Conservation (phyloP, 2,329 filamentous ascomycete genomes). For the Grosmannia clavigera region DNA sequence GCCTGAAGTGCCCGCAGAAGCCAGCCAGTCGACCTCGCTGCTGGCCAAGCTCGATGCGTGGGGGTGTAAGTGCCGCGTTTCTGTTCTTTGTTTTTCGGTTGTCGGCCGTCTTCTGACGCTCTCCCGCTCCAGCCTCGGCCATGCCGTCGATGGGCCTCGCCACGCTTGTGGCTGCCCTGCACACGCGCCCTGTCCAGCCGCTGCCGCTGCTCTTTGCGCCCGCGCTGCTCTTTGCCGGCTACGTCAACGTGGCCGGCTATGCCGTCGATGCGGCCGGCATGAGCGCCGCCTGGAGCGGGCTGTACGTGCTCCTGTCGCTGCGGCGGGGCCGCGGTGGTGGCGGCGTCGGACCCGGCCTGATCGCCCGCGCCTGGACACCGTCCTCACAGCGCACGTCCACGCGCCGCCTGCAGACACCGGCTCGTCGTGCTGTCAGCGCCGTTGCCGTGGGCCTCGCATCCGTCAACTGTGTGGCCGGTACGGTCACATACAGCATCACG, state of each 20-base stretch:
- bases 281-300: slow-evolving; percentile 41
- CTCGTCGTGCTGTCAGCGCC: slow-evolving; percentile 37
- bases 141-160: slow-evolving; percentile 42
- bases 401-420: slow-evolving; percentile 12
- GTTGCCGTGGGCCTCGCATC: slow-evolving; percentile 36
- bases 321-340: slow-evolving; percentile 21
- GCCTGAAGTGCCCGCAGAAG: background rate
- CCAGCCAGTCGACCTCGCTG: slow-evolving; percentile 4
- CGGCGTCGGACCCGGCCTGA: background rate
- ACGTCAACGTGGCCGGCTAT: slow-evolving; percentile 48
- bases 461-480: slow-evolving; percentile 35
- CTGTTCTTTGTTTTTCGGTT: background rate
- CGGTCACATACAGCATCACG: slow-evolving; percentile 35
- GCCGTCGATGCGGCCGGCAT: slow-evolving; percentile 44
- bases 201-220: slow-evolving; percentile 38
- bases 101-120: background rate
- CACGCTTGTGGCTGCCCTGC: slow-evolving; percentile 42
- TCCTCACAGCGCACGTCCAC: slow-evolving; percentile 27
- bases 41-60: slow-evolving; percentile 14
- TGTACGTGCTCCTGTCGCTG: slow-evolving; percentile 43
- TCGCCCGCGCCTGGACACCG: slow-evolving; percentile 12
- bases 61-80: slow-evolving; percentile 12
- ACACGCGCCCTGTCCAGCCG: slow-evolving; percentile 38
- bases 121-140: slow-evolving; percentile 30
- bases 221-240: slow-evolving; percentile 42